Evolutionary conservation across 495 filamentous ascomycete genomes (phyloP).

Genomic region (Aspergillus panamensis): DNA sequence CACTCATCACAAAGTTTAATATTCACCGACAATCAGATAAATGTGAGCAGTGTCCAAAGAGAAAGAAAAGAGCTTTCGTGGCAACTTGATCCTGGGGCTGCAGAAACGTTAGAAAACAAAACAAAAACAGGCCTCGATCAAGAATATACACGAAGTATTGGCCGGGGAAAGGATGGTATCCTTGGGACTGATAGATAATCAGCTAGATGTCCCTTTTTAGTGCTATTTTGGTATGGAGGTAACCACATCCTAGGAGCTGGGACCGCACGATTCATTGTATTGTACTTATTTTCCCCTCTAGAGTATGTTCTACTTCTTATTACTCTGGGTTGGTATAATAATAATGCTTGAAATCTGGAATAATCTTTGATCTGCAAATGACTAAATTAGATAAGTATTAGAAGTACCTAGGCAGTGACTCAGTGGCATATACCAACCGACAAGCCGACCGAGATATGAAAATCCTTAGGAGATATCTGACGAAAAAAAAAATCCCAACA

Average conservation of each 20-base stretch:
- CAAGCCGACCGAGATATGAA: background rate
- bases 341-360: too few species aligned
- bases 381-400: background rate
- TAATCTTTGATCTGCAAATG: too few species aligned
- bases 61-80: slow-evolving; percentile 2
- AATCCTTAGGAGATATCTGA: background rate
- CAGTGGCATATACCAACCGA: background rate
- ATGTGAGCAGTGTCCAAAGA: slow-evolving; percentile 1
- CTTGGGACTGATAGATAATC: background rate
- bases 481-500: background rate
- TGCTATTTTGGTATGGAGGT: background rate
- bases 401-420: background rate
- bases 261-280: background rate
- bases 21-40: slow-evolving; percentile 8
- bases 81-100: background rate
- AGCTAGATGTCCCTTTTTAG: background rate
- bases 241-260: background rate
- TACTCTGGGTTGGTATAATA: too few species aligned
- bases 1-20: slow-evolving; percentile 12
- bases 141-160: background rate
- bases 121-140: too few species aligned
- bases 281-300: background rate
- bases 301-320: too few species aligned
- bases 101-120: slow-evolving; percentile 1
- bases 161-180: background rate